Evolutionary conservation across 441 rosid species (phyloP), one percentile per base, ranked within the genome.

Genomic region (Breynia disticha): DNA sequence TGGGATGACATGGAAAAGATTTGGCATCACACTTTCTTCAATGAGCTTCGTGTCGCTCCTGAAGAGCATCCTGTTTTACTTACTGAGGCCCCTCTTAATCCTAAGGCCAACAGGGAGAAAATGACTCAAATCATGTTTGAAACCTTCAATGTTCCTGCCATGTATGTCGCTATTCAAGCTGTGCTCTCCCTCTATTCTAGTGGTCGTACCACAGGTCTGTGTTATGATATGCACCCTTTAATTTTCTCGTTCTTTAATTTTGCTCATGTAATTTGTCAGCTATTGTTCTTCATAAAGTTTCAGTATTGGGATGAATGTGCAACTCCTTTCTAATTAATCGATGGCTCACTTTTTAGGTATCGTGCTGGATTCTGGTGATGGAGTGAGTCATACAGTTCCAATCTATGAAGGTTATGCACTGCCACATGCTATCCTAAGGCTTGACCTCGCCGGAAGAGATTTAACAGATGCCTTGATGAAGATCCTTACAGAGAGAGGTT

Each of bases 1-100:
- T 72, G 71, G 73, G 73, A 72, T 65, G 76, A 68, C 46, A 65
- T 72, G 76, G 73, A 68, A 60, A 72, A 68, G 65, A 72, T 72
- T 24, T 24, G 32, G 32, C 48, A 24, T 24, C 32, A 24, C 32
- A 24, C 32, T 24, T 24, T 24, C 32, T 24, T 24, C 32, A 24
- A 24, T 24, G 32, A 24, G 32, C 32, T 24, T 24, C 32, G 32
- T 24, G 32, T 24, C 32, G 32, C 32, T 24, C 32, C 32, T 24
- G 32, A 24, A 24, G 32, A 24, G 32, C 32, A 24, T 24, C 32
- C 32, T 24, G 32, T 24, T 24, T 24, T 24, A 24, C 32, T 24
- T 24, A 24, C 32, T 24, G 32, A 24, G 32, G 32, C 32, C 7
- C 32, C 32, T 7, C 32, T 24, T 24, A 24, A 24, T 24, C 32